Evolutionary conservation across 306 rosid genomes (phyloP).

Genomic region (Begonia masoniana): DNA sequence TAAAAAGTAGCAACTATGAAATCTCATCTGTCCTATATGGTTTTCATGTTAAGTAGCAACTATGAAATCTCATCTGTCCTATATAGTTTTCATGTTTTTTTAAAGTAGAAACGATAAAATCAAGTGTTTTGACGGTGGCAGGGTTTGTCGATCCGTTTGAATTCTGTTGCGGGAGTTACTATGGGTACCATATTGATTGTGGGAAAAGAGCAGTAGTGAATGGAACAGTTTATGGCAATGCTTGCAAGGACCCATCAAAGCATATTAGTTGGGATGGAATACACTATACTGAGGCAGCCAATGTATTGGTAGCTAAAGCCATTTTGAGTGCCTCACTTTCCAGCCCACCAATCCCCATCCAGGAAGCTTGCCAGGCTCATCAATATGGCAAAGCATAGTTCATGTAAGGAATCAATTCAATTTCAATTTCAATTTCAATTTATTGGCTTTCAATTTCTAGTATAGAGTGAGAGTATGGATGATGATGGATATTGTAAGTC

Average conservation of each 20-base stretch:
- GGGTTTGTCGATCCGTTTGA: conserved; percentile 67
- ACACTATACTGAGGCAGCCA: conserved; percentile 80
- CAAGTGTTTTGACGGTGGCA: conserved; percentile 15
- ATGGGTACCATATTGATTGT: conserved; percentile 49
- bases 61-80: too few species aligned
- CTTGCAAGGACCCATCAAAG: conserved; percentile 56
- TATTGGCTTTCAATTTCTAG: too few species aligned
- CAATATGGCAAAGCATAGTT: background rate
- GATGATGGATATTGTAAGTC: too few species aligned
- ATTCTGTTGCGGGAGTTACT: conserved; percentile 79
- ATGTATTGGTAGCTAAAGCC: conserved; percentile 35
- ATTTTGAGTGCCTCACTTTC: conserved; percentile 49
- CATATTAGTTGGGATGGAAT: conserved; percentile 86
- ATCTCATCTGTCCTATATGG: too few species aligned
- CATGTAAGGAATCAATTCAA: too few species aligned
- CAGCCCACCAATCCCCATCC: conserved; percentile 52
- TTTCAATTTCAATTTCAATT: too few species aligned
- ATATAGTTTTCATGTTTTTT: too few species aligned
- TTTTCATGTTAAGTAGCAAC: too few species aligned
- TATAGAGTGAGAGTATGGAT: too few species aligned
- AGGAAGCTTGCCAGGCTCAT: conserved; percentile 35
- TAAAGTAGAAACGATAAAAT: too few species aligned
- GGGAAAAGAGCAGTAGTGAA: conserved; percentile 48
- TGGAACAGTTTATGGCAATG: conserved; percentile 63
- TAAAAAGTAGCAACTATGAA: too few species aligned